Conservation (phyloP, 192 early-diverging fungal genomes). For the Endogone sp. region DNA sequence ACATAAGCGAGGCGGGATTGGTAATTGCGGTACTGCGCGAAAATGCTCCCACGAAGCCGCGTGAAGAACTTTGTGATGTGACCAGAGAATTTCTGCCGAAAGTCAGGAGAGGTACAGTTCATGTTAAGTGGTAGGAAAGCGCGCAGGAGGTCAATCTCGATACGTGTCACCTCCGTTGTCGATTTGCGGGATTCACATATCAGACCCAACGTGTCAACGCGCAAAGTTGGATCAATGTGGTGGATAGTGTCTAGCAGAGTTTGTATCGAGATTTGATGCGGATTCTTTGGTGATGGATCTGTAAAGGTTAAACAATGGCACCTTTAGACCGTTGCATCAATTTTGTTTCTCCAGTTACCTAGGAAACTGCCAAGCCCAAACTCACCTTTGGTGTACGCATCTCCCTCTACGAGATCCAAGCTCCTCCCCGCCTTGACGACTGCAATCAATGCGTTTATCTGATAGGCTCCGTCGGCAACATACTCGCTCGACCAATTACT, state of each 20-base stretch:
- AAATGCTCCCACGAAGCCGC: conserved; percentile 53
- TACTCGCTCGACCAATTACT: conserved; percentile 2
- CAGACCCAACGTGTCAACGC: conserved; percentile 75
- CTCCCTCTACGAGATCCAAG: conserved; percentile 53
- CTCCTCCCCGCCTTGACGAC: conserved; percentile 50
- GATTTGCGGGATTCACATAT: conserved; percentile 77
- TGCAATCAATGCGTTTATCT: conserved; percentile 60
- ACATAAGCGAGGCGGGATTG: conserved; percentile 22
- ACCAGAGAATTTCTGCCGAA: conserved; percentile 70
- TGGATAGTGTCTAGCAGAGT: conserved; percentile 59
- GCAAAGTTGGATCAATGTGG: conserved; percentile 67
- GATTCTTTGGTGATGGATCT: background rate
- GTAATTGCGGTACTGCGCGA: conserved; percentile 31
- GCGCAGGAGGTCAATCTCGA: conserved; percentile 65
- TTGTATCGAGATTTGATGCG: conserved; percentile 33
- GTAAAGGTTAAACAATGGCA: background rate
- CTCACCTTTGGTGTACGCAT: conserved; percentile 25
- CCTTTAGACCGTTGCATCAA: too few species aligned
- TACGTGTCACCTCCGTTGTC: conserved; percentile 50
- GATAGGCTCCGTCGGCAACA: conserved; percentile 22
- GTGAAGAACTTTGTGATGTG: conserved; percentile 56
- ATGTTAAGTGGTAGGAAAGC: conserved; percentile 65
- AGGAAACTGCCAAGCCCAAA: background rate
- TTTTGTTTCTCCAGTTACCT: too few species aligned
- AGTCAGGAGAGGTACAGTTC: conserved; percentile 73